Evolutionary conservation across 257 asterid species (phyloP).

Genomic region (Hygrophila difformis): DNA sequence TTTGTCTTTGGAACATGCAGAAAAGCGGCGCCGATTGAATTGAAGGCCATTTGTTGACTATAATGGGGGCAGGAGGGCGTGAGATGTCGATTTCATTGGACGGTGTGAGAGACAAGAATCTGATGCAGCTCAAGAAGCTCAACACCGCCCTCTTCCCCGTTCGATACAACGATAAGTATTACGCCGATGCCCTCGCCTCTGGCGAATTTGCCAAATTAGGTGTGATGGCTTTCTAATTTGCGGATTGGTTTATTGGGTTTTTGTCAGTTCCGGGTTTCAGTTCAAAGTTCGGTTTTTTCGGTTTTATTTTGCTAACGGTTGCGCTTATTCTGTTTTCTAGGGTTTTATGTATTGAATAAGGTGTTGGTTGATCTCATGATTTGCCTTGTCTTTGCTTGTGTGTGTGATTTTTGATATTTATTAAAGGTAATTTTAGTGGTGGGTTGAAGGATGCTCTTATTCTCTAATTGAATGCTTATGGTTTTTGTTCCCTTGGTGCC

Average conservation of each 20-base stretch:
- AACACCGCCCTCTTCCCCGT: constrained; percentile 83
- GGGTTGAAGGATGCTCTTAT: not conserved
- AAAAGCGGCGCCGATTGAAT: not conserved
- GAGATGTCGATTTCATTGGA: constrained; percentile 66
- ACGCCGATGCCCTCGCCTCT: constrained; percentile 79
- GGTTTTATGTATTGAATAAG: too few species aligned
- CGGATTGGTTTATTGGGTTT: not conserved
- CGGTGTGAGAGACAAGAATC: constrained; percentile 81
- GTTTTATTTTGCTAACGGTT: too few species aligned
- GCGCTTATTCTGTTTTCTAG: too few species aligned
- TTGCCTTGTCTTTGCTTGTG: too few species aligned
- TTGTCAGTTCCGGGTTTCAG: not conserved
- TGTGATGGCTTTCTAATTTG: constrained; percentile 5
- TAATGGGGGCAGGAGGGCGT: constrained; percentile 59
- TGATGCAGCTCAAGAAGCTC: constrained; percentile 89
- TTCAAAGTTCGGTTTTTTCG: too few species aligned
- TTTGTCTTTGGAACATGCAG: not conserved
- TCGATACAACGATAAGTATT: constrained; percentile 86
- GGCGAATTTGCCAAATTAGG: constrained; percentile 90
- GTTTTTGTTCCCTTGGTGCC: too few species aligned
- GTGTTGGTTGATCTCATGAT: too few species aligned
- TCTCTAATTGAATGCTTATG: too few species aligned
- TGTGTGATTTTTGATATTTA: too few species aligned
- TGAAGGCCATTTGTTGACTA: not conserved
- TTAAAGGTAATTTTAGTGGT: not conserved